These are phyloP conservation scores for Acanthamoeba lugdunensis DNA, from an alignment of 208 protist species.

Conservation along the genomic window DNA sequence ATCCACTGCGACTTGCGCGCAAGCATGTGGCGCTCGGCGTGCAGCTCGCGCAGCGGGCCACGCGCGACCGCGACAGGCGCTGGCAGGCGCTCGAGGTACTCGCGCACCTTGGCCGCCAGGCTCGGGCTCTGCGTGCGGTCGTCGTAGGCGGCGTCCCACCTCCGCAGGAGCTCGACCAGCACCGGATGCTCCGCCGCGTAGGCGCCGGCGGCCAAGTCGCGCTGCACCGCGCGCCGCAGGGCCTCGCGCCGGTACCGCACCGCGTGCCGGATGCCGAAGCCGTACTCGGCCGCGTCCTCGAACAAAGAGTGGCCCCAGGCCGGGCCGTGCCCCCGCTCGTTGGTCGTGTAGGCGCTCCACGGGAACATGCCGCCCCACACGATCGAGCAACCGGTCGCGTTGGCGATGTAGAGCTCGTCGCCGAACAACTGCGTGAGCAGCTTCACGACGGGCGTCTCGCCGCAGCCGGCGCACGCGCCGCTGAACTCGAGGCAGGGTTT, in stretches of 20 bases:
- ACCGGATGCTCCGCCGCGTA: not conserved
- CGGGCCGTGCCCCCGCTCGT: conserved; percentile 85
- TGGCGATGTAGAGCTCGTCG: conserved; percentile 87
- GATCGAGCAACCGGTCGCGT: conserved; percentile 88
- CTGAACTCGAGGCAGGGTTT: conserved; percentile 87
- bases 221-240: conserved; percentile 69
- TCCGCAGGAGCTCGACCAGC: conserved; percentile 10
- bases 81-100: not conserved
- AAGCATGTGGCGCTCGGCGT: conserved; percentile 74
- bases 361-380: conserved; percentile 84
- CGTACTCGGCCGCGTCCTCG: conserved; percentile 89
- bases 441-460: conserved; percentile 88
- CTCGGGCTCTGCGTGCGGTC: not conserved
- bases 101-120: not conserved
- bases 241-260: conserved; percentile 59
- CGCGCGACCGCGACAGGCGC: not conserved
- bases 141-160: conserved; percentile 4
- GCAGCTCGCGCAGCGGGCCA: conserved; percentile 41
- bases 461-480: conserved; percentile 89
- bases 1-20: conserved; percentile 76
- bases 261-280: conserved; percentile 84
- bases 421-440: conserved; percentile 89
- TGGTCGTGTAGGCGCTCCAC: conserved; percentile 83
- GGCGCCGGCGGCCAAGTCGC: not conserved
- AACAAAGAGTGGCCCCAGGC: conserved; percentile 87